Base-by-base conservation (phyloP, 2,329 filamentous ascomycete genomes). In the Calonectria naviculata region DNA sequence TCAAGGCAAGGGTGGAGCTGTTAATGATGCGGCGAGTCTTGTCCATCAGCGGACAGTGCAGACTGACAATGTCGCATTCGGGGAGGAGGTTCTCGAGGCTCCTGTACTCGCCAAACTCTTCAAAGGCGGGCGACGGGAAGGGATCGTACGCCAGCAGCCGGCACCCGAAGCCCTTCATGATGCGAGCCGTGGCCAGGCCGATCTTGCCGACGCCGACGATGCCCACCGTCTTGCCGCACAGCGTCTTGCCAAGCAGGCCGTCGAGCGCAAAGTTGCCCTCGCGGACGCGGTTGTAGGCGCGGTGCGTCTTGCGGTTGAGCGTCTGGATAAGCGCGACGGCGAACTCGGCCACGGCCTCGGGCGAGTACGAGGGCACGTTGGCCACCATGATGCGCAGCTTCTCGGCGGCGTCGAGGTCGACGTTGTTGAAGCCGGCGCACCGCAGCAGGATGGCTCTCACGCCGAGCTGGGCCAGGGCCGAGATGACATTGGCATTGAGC, bases 291-390 rank as follows among this genome's bases (percentile, higher is more conserved):
- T 91, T 92, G 81, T 92, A 93, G 4, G 91, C 90, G 26, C 90
- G 89, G 80, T 93, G 92, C 17, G 90, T 93, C 78, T 91, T 89
- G 49, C 92, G 89, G 80, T 93, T 92, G 49, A 93, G 85, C 1
- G 91, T 92, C 83, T 92, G 90, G 65, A 93, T 85, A 71, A 93
- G 84, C 2, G 91, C 90, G n/a, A 93, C 87, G 46, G 90, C 88
- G 77, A 93, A 93, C 84, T 93, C 92, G 74, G 91, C 91, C 3
- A 93, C 92, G 2, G 91, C 90, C 80, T 93, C 90, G 70, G 92
- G 92, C 9, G 90, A 91, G 83, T 93, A 93, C 4, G 90, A 88
- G 1, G 92, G 91, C 38, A 93, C 91, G 71, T 91, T 90, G 75
- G 90, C 90, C 52, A 93, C 90, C 76, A 89, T 89, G 73, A 93